These are phyloP conservation scores for Favolaschia claudopus DNA, from an alignment of 768 basidiomycete species.

Conservation along the genomic window DNA sequence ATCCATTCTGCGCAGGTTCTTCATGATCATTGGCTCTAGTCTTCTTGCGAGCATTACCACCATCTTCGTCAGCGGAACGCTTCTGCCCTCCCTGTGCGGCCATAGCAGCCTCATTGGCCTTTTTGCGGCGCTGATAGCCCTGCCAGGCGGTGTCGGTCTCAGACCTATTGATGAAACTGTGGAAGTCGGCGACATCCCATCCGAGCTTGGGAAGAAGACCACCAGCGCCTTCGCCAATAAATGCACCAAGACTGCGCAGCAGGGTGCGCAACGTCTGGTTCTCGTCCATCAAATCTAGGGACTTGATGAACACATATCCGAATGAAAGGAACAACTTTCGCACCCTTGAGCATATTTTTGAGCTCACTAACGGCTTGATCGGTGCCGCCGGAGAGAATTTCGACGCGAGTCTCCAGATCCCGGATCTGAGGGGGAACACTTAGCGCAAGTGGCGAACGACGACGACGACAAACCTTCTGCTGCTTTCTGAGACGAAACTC, in stretches of 20 bases:
- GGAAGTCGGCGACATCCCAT: conserved; percentile 80
- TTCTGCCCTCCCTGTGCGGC: conserved; percentile 47
- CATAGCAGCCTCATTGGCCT: conserved; percentile 31
- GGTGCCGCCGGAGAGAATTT: conserved; percentile 90
- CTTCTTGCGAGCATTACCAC: conserved; percentile 51
- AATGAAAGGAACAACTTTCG: conserved; percentile 16
- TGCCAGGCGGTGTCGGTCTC: conserved; percentile 96
- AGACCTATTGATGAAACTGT: conserved; percentile 80
- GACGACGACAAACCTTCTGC: conserved; percentile 63
- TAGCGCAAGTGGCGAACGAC: background rate
- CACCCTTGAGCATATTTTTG: conserved; percentile 82
- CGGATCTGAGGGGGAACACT: conserved; percentile 68
- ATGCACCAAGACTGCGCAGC: conserved; percentile 75
- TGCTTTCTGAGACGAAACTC: conserved; percentile 94
- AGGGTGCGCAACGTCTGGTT: conserved; percentile 85
- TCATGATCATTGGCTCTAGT: conserved; percentile 54
- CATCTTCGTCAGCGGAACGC: conserved; percentile 62
- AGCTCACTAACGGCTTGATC: conserved; percentile 89
- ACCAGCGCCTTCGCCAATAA: conserved; percentile 89
- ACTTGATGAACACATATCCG: conserved; percentile 8
- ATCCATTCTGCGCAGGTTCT: conserved; percentile 50
- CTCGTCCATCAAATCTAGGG: conserved; percentile 84
- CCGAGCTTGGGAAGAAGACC: conserved; percentile 81
- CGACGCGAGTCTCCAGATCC: conserved; percentile 94
- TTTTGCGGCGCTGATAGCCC: conserved; percentile 80